Evolutionary conservation across 805 yeast species (phyloP), one percentile per base, ranked within the genome.

Genomic region (Naumovozyma baii): DNA sequence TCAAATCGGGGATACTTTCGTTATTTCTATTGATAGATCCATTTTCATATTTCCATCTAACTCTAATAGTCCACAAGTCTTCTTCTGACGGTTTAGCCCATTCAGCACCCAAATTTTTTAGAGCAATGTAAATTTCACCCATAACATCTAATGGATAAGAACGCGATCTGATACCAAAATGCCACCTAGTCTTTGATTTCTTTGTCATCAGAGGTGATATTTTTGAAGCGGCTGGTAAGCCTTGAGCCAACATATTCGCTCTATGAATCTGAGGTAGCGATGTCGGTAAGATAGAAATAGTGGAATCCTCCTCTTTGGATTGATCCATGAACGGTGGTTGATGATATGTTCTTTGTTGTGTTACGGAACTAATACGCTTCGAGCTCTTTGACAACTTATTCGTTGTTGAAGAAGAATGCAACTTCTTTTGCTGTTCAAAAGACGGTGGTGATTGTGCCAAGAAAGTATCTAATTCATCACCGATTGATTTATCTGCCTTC

Each of bases 141-240:
- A 92, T 92, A 3, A 92, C 98, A 61, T 92, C 98, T 51, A 92
- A 69, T 26, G 98, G 97, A 58, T 92, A 92, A 1, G 96, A 85
- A 53, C 96, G 73, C 7, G 96, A 86, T 57, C 98, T 72, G 44
- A 92, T 92, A 48, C 98, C 98, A 57, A 92, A 92, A 68, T 92
- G 98, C 98, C 98, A 92, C 62, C 95, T 78, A 5, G 95, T 85
- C 63, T 87, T 90, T 45, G 90, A 83, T 60, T 85, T 86, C 61
- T 90, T 87, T 35, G 82, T 71, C 18, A 80, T 71, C 16, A 78
- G 67, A 8, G 84, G 79, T 32, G 70, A 68, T 26, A 67, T 66
- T 47, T 66, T 66, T 5, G 68, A 48, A 4, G 67, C 66, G 0
- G 74, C 63, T 38, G 78, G 72, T 5, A 76, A 64, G 1, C 74